Base-by-base conservation (phyloP, 2,329 filamentous ascomycete genomes). In the Nemania sp. region DNA sequence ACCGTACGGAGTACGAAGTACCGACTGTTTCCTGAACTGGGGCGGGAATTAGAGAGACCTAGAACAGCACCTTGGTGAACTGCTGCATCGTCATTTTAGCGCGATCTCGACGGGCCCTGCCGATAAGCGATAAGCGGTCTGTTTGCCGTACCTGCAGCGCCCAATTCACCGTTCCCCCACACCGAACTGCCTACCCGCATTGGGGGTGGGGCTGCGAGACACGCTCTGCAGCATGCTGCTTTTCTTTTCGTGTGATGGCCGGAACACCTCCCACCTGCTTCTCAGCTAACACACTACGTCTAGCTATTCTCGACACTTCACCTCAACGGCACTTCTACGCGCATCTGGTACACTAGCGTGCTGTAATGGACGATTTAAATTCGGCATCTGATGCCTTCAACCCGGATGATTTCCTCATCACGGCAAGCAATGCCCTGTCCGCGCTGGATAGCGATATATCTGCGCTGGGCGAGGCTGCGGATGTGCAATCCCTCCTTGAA, bases 371-470 rank as follows among this genome's bases (percentile, higher is more conserved):
- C 3, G 57, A 57, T 24, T 51, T 58, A 40, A 53, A 55, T 55
- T 47, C 54, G 20, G 31, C 51, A 12, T 44, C 51, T 19, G 57
- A 58, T 31, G 44, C 50, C 54, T 54, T 59, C 47, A 59, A 54
- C 40, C 54, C 54, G 17, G 57, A 60, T 36, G 57, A 60, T 28
- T 57, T 60, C 28, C 51, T 60, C 51, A 58, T 57, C 20, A 54
- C 54, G 2, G 51, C 53, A 2, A 47, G 43, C 41, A 39, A 42
- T 28, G 37, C 36, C 12, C 41, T 57, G 41, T 37, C 41, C 33
- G 23, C 52, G 11, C 43, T 52, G 7, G 45, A 51, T 17, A 30
- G 28, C 24, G 57, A 60, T 51, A 47, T 45, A 33, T 37, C 41
- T 3, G 28, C 30, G 7, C 22, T 57, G 33, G 22, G 31, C 24